phyloP scores from a whole-genome alignment of 345 rosid species.

The Eucalyptus cloeziana region DNA sequence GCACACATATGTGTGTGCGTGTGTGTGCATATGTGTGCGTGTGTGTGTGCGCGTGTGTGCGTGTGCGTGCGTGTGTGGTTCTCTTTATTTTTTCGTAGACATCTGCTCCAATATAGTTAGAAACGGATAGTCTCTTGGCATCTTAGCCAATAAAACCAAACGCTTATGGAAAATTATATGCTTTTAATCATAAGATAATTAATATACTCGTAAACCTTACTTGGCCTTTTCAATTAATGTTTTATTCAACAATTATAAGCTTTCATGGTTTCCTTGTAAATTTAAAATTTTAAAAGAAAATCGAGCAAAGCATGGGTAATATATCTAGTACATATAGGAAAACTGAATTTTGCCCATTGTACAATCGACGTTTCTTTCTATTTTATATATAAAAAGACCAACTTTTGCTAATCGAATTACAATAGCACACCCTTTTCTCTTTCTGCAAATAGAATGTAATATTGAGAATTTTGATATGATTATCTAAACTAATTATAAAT shows the following conservation, averaged over 20 bases:
- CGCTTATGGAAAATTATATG: background rate
- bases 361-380: background rate
- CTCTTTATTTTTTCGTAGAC: background rate
- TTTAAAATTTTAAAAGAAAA: background rate
- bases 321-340: background rate
- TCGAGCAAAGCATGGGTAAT: background rate
- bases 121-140: background rate
- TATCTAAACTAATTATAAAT: background rate
- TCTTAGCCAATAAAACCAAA: background rate
- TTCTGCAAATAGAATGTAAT: background rate
- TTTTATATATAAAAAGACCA: background rate
- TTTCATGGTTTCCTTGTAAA: background rate
- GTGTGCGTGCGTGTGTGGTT: background rate
- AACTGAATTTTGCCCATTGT: background rate
- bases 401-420: background rate
- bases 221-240: background rate
- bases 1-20: too few relatives aligned
- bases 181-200: background rate
- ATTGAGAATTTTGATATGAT: background rate
- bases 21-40: background rate
- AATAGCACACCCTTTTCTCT: background rate
- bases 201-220: background rate
- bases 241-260: background rate
- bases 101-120: background rate
- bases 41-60: rapidly evolving